A percentile compares a stretch with the other conserved stretches of the same genome.
These are phyloP conservation scores for Mucor indicus DNA, from an alignment of 371 early-diverging fungal species.

Conservation along the genomic window DNA sequence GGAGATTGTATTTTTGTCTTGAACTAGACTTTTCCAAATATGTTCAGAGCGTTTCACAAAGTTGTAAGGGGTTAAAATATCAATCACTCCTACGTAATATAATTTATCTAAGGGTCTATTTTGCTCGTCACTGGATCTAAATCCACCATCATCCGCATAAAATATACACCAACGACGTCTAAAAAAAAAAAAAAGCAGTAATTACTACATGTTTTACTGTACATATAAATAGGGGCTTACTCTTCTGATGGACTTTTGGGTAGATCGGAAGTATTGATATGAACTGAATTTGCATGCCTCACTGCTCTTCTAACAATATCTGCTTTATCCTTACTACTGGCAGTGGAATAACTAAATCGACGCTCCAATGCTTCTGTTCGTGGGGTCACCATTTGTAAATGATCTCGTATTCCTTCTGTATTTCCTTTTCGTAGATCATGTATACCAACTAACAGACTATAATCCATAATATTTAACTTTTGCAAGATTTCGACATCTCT, in stretches of 20 bases:
- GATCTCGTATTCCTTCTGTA: conserved; percentile 81
- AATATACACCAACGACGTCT: conserved; percentile 69
- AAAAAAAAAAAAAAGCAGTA: neutral
- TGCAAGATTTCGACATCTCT: conserved; percentile 78
- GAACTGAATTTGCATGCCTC: conserved; percentile 61
- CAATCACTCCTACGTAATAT: conserved; percentile 93
- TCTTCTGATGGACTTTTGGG: conserved; percentile 41
- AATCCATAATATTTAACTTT: conserved; percentile 93
- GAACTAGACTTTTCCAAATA: conserved; percentile 74
- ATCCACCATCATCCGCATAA: conserved; percentile 88
- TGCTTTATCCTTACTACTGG: conserved; percentile 49
- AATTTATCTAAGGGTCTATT: conserved; percentile 65
- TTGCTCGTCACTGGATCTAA: conserved; percentile 68
- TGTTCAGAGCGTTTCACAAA: conserved; percentile 80
- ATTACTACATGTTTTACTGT: no score
- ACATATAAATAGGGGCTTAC: conserved; percentile 15
- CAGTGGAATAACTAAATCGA: neutral
- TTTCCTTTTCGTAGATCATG: conserved; percentile 86
- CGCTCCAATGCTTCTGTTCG: conserved; percentile 37
- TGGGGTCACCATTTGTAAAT: conserved; percentile 75
- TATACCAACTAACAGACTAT: conserved; percentile 89
- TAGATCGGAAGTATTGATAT: conserved; percentile 46
- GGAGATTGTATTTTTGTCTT: conserved; percentile 75
- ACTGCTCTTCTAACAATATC: conserved; percentile 62
- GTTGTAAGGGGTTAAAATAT: conserved; percentile 92